Evolutionary conservation across 2,329 filamentous ascomycete genomes (phyloP), one percentile per base, ranked within the genome.

Genomic region (Monilinia aucupariae): DNA sequence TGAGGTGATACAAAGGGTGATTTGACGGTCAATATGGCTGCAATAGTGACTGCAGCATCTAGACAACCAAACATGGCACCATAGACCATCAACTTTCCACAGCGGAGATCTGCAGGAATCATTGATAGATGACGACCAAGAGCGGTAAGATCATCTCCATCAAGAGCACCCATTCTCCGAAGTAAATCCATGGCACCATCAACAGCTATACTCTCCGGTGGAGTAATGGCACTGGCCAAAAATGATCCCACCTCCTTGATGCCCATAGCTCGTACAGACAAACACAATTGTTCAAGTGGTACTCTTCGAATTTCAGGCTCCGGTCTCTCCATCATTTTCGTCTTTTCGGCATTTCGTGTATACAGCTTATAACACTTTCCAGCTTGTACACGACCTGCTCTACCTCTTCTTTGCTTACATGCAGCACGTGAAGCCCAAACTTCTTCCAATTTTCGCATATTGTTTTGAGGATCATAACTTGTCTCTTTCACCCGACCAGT

Each of bases 401-500:
- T 88, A 73, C 94, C 94, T 61, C 92, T 87, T 45, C 94, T 86
- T 75, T 99, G 94, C 76, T 97, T 96, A 75, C 92, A 96, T 4
- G 94, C 93, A 10, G 94, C 93, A 48, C 86, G 85, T 1, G 93
- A 97, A 0, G 92, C 94, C 92, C 92, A 99, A 0, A 91, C 92
- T 77, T 99, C 94, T 69, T 93, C 89, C 1, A 99, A 84, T 71
- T 91, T 92, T 50, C 96, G 89, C 87, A 97, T 96, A 73, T 96
- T 96, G 74, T 89, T 96, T 66, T 88, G 84, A 0, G 91, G 85
- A 74, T 97, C 94, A 71, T 92, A 97, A 73, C 90, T 93, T 0
- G 92, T 99, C 76, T 99, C 93, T 73, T 99, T 99, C 64, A 99
- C 94, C 60, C 91, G 87, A 34, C 94, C 94, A 13, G 89, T 94